Percentiles rank a stretch among this genome's conserved stretches.
These are phyloP conservation scores for Lentinula lateritia DNA, from an alignment of 768 basidiomycete species.

Conservation along the genomic window DNA sequence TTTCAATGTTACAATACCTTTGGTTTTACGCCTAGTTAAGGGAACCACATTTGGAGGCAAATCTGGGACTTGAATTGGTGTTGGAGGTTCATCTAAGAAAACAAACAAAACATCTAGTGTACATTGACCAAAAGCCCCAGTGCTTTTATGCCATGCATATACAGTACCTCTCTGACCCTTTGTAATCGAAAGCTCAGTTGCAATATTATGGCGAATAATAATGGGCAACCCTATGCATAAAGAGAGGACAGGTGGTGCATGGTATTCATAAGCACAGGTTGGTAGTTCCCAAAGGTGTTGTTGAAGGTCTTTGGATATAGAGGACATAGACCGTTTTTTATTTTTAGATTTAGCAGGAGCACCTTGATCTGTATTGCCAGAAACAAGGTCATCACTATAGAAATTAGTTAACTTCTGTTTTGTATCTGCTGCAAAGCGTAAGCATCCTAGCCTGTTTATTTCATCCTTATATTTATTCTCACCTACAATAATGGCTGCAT, in stretches of 20 bases:
- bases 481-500: conserved; percentile 29
- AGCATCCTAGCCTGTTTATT: conserved; percentile 23
- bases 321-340: neutral
- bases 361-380: no score
- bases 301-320: conserved; percentile 10
- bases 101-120: conserved; percentile 24
- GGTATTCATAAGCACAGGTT: conserved; percentile 17
- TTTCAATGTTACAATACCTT: conserved; percentile 11
- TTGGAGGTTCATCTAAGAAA: conserved; percentile 17
- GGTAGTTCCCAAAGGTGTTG: conserved; percentile 17
- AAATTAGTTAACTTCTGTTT: conserved; percentile 18
- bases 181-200: conserved; percentile 28
- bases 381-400: conserved; percentile 14
- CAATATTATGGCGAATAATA: conserved; percentile 24
- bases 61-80: conserved; percentile 14
- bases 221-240: conserved; percentile 28
- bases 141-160: conserved; percentile 16
- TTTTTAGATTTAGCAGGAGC: neutral
- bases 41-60: conserved; percentile 27
- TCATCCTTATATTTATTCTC: conserved; percentile 23
- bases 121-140: conserved; percentile 2
- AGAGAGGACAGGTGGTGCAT: conserved; percentile 21
- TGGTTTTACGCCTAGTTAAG: conserved; percentile 5
- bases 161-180: conserved; percentile 26
- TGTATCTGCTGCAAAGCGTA: conserved; percentile 24